Evolutionary conservation across 441 rosid genomes (phyloP).

Genomic region (Kokia cookei): DNA sequence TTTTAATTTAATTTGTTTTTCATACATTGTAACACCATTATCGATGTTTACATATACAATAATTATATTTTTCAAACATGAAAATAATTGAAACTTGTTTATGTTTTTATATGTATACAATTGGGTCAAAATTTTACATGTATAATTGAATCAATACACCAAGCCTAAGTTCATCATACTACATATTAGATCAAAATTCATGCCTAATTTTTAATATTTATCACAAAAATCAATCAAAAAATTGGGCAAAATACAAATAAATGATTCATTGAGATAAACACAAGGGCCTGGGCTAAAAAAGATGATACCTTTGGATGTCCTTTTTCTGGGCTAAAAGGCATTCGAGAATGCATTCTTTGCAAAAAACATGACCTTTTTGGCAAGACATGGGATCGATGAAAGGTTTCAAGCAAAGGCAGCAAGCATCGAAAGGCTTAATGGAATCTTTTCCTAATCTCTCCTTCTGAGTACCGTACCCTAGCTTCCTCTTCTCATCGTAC

Average conservation of each 20-base stretch:
- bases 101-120: no score
- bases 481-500: slow-evolving; percentile 84
- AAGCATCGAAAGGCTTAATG: slow-evolving; percentile 82
- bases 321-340: slow-evolving; percentile 82
- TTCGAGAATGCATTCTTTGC: slow-evolving; percentile 81
- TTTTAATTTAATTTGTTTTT: no score
- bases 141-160: no score
- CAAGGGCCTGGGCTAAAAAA: neutral
- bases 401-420: slow-evolving; percentile 82
- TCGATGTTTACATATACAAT: no score
- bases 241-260: neutral
- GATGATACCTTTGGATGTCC: slow-evolving; percentile 63
- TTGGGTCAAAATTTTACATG: no score
- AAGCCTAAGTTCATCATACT: no score
- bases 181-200: no score
- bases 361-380: slow-evolving; percentile 78
- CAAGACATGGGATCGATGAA: slow-evolving; percentile 80
- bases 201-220: no score
- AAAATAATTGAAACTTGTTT: no score
- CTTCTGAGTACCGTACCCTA: slow-evolving; percentile 84
- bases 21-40: no score
- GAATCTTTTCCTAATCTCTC: slow-evolving; percentile 91
- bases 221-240: neutral
- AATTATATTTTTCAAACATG: no score
- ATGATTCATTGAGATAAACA: neutral